phyloP scores from a whole-genome alignment of 306 rosid species.

The Glycine soja region DNA sequence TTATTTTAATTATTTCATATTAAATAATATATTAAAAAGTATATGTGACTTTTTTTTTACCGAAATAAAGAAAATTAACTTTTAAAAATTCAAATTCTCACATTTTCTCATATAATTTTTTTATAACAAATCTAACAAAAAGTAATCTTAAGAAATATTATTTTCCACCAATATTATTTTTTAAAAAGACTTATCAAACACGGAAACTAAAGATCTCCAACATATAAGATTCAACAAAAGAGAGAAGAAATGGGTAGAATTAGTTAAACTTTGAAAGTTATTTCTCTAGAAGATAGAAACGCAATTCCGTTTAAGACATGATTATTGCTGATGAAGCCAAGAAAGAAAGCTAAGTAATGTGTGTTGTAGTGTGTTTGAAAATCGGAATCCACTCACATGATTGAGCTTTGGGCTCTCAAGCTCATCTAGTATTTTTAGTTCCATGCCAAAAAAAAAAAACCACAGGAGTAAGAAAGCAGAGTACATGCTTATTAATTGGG shows the following conservation, averaged over 20 bases:
- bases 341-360: neutral
- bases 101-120: too few species aligned
- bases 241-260: neutral
- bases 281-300: neutral
- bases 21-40: too few species aligned
- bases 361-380: neutral
- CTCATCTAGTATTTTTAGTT: neutral
- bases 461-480: neutral
- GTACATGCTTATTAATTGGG: neutral
- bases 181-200: too few species aligned
- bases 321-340: neutral
- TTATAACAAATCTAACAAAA: too few species aligned
- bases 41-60: too few species aligned
- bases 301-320: neutral
- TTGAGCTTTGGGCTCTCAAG: neutral
- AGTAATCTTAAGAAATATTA: too few species aligned
- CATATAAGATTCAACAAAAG: neutral
- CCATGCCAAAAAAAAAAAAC: neutral
- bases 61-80: too few species aligned
- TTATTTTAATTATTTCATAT: too few species aligned
- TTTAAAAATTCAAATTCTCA: too few species aligned
- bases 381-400: neutral
- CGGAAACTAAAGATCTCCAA: too few species aligned
- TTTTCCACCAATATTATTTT: too few species aligned
- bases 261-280: neutral